Evolutionary conservation across 805 yeast species (phyloP).

Genomic region (Phaffomyces thermotolerans): DNA sequence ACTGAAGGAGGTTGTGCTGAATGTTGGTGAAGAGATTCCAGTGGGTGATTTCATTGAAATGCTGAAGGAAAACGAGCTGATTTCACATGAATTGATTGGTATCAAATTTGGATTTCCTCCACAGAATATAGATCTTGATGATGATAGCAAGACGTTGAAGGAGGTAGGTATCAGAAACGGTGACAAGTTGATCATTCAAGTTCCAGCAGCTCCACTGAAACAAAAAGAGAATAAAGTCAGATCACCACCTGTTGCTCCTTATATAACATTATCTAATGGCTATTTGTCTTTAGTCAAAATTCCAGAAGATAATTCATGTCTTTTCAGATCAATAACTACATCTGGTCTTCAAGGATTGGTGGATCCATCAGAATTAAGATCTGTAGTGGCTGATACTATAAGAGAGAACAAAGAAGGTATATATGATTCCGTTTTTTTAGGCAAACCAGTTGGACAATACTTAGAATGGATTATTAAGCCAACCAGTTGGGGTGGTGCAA

Average conservation of each 20-base stretch:
- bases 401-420: constrained; percentile 32
- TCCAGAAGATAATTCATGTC: constrained; percentile 74
- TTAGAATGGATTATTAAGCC: constrained; percentile 51
- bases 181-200: constrained; percentile 44
- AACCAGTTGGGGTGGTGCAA: constrained; percentile 80
- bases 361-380: constrained; percentile 42
- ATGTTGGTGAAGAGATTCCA: constrained; percentile 31
- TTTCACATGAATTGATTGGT: constrained; percentile 8
- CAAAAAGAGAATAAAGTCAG: too few relatives aligned
- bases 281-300: constrained; percentile 46
- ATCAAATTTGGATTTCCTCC: constrained; percentile 62
- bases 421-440: constrained; percentile 53
- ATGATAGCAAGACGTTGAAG: constrained; percentile 20
- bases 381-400: constrained; percentile 43
- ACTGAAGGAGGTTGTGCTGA: constrained; percentile 26
- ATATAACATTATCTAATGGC: constrained; percentile 19
- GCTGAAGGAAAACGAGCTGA: constrained; percentile 6
- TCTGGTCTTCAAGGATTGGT: constrained; percentile 38
- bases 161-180: constrained; percentile 48
- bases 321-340: constrained; percentile 59
- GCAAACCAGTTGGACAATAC: constrained; percentile 42
- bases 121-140: constrained; percentile 30
- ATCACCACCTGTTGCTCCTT: constrained; percentile 4
- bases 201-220: too few relatives aligned
- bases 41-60: constrained; percentile 26